Base-by-base conservation (phyloP, 2,329 filamentous ascomycete species). In the Fusarium mexicanum region DNA sequence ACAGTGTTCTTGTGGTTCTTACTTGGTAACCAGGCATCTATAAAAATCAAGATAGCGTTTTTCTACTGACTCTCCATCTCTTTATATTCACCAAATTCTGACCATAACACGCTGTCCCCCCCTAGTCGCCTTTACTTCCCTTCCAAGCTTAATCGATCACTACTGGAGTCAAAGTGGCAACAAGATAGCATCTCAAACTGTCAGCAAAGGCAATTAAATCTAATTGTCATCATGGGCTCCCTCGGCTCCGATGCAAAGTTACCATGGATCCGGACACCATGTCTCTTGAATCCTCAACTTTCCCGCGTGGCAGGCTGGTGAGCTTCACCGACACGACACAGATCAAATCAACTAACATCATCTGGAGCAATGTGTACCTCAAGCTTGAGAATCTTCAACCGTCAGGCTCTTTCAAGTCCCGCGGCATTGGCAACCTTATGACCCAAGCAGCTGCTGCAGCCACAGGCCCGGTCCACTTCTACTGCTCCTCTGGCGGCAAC, bases 371-470 rank as follows among this genome's bases (percentile, higher is more conserved):
- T 84, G 90, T 97, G 81, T 94, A 93, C 82, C 90, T 97, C 78
- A 97, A 97, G 82, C 89, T 96, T 71, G 94, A 97, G 78, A 94
- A 93, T 80, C 89, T 95, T 62, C 94, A 97, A 79, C 94, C 94
- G 9, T 93, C 92, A 29, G 93, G 93, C 72, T 95, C 93, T 44
- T 97, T 97, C 90, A 96, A 97, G 82, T 95, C 93, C 53, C 88
- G 90, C 74, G 93, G 92, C 37, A 90, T 96, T 70, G 93, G 93
- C 57, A 89, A 93, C 81, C 88, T 93, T 80, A 91, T 94, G 79
- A 83, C 85, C 64, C 79, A 79, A 60, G 81, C 83, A 64, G 79
- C 82, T 73, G 76, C 84, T 70, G 67, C 74, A 9, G 71, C 77
- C 64, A 77, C 77, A 5, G 77, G 80, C 29, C 74, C 80, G 11